These are phyloP conservation scores for Coleophoma crateriformis DNA, from an alignment of 2,329 filamentous ascomycete species.

Conservation along the genomic window DNA sequence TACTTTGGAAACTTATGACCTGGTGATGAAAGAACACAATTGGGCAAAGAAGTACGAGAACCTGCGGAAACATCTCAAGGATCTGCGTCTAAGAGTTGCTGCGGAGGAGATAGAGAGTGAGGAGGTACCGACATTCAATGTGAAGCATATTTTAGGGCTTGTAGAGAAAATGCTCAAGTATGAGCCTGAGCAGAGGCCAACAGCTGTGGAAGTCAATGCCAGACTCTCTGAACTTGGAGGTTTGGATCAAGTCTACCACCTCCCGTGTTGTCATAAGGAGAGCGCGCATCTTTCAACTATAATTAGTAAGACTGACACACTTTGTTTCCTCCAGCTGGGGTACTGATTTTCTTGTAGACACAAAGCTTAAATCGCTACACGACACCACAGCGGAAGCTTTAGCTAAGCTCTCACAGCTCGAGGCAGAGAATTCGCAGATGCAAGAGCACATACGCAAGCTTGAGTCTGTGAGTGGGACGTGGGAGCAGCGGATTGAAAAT, in stretches of 20 bases:
- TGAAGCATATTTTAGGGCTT: constrained; percentile 34
- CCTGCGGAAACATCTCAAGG: constrained; percentile 9
- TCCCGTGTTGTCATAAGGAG: constrained; percentile 37
- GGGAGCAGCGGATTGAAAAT: constrained; percentile 12
- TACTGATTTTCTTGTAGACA: constrained; percentile 8
- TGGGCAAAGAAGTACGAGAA: constrained; percentile 27
- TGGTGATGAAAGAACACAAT: constrained; percentile 25
- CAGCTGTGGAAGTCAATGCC: constrained; percentile 43
- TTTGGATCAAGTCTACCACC: constrained; percentile 41
- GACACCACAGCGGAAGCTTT: constrained; percentile 4
- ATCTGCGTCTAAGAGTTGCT: constrained; percentile 9
- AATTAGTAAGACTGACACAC: constrained; percentile 26
- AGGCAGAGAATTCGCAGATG: constrained; percentile 7
- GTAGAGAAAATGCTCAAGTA: constrained; percentile 47
- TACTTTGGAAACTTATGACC: constrained; percentile 33
- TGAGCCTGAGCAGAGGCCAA: constrained; percentile 42
- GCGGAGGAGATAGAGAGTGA: constrained; percentile 8
- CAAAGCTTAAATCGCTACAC: constrained; percentile 10
- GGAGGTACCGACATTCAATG: constrained; percentile 10
- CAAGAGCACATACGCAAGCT: constrained; percentile 12
- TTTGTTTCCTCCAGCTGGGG: neutral
- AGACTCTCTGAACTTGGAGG: constrained; percentile 39
- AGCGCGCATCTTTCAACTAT: constrained; percentile 23
- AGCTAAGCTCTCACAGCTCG: constrained; percentile 3
- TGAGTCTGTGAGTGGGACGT: constrained; percentile 10